Conservation (phyloP, 495 filamentous ascomycete species). For the Neurospora pannonica region DNA sequence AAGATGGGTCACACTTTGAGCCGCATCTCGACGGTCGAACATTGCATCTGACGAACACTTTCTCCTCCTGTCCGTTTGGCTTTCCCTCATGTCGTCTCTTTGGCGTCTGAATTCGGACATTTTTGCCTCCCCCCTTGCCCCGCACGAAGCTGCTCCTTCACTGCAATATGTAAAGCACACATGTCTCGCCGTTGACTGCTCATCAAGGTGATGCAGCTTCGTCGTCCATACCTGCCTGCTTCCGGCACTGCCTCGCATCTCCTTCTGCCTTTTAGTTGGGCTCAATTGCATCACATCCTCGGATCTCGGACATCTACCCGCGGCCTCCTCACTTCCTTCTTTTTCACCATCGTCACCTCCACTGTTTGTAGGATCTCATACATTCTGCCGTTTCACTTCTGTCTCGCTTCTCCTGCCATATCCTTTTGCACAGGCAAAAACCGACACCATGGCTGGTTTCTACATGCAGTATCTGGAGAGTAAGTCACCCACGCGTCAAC, state of each 20-base stretch:
- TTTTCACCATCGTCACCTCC: constrained; percentile 16
- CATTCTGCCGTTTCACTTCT: constrained; percentile 12
- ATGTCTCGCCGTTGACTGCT: constrained; percentile 48
- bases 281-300: constrained; percentile 47
- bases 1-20: constrained; percentile 55
- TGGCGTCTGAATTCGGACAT: constrained; percentile 37
- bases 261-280: constrained; percentile 36
- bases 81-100: constrained; percentile 33
- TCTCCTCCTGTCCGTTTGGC: constrained; percentile 32
- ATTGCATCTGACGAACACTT: constrained; percentile 42
- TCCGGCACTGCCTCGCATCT: constrained; percentile 14
- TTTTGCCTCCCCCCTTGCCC: constrained; percentile 32
- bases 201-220: constrained; percentile 9
- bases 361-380: constrained; percentile 8
- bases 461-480: constrained; percentile 56
- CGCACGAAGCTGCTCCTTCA: constrained; percentile 37
- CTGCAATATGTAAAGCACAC: constrained; percentile 50
- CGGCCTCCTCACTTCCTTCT: constrained; percentile 16
- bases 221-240: constrained; percentile 21
- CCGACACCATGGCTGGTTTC: constrained; percentile 46
- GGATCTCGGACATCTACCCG: constrained; percentile 26
- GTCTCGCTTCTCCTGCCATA: background rate
- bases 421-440: constrained; percentile 9
- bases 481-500: constrained; percentile 33
- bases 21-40: constrained; percentile 44